Percentiles rank a stretch among this genome's conserved stretches.
phyloP scores from a whole-genome alignment of 805 yeast genomes.

The Metschnikowia rubicola region DNA sequence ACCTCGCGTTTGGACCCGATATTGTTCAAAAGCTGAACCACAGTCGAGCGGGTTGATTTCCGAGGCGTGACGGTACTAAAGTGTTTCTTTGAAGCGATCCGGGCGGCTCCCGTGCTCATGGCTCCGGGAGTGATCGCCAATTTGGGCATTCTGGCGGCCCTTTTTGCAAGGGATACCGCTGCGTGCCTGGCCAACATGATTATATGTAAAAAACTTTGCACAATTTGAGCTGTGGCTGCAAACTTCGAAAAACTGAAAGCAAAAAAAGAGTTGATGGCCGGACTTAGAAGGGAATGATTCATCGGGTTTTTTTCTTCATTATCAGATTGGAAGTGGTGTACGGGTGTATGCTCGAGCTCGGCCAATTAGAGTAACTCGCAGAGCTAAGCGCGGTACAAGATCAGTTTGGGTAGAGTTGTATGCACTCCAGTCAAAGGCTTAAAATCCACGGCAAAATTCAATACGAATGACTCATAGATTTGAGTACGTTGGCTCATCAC shows the following conservation, averaged over 20 bases:
- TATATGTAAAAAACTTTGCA: no score
- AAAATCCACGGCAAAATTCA: no score
- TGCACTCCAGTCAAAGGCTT: conserved; percentile 1
- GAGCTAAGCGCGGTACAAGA: conserved; percentile 40
- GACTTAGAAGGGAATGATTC: background rate
- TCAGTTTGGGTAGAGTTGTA: conserved; percentile 17
- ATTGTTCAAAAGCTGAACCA: conserved; percentile 88
- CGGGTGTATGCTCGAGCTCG: conserved; percentile 13
- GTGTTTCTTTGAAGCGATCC: conserved; percentile 1
- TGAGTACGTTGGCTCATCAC: no score
- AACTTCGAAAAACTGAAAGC: background rate
- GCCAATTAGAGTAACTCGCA: conserved; percentile 30
- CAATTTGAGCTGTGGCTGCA: background rate
- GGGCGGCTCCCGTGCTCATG: background rate
- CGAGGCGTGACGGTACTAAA: conserved; percentile 8
- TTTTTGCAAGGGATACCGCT: conserved; percentile 7
- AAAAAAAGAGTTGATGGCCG: background rate
- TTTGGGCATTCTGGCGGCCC: conserved; percentile 8
- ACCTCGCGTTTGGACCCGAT: conserved; percentile 98
- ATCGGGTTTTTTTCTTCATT: background rate
- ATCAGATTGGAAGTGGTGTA: conserved; percentile 10
- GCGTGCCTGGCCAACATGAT: conserved; percentile 14
- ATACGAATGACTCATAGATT: no score
- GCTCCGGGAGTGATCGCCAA: background rate
- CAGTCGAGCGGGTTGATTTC: conserved; percentile 84